Percentiles rank a stretch among this genome's conserved stretches.
Evolutionary conservation across 2,329 filamentous ascomycete species (phyloP).

Genomic region (Ceratocystis albifundus): DNA sequence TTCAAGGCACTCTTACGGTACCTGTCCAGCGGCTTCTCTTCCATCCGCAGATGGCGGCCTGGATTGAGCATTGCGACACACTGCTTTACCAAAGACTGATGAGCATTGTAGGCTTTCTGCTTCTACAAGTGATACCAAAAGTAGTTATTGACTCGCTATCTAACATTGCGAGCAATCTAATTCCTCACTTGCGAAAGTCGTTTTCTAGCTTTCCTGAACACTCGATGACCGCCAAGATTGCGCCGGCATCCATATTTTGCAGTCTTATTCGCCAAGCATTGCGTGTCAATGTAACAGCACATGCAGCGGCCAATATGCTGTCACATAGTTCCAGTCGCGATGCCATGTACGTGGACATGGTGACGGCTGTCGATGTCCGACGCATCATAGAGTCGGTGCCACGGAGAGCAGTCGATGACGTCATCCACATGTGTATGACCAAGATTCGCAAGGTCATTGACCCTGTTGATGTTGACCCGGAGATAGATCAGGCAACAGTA

Average conservation of each 20-base stretch:
- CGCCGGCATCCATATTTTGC: slow-evolving; percentile 79
- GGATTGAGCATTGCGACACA: slow-evolving; percentile 94
- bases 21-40: slow-evolving; percentile 88
- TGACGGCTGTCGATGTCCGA: slow-evolving; percentile 50
- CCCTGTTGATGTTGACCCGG: slow-evolving; percentile 54
- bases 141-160: slow-evolving; percentile 76
- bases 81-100: slow-evolving; percentile 96
- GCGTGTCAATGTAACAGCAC: slow-evolving; percentile 83
- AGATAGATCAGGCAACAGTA: slow-evolving; percentile 49
- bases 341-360: slow-evolving; percentile 92
- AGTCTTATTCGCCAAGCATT: slow-evolving; percentile 76
- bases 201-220: slow-evolving; percentile 78
- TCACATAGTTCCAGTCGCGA: slow-evolving; percentile 80
- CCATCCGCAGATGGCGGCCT: slow-evolving; percentile 67
- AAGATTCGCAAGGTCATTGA: slow-evolving; percentile 62
- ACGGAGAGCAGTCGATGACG: slow-evolving; percentile 52
- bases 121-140: slow-evolving; percentile 81
- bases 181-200: slow-evolving; percentile 68
- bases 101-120: slow-evolving; percentile 76
- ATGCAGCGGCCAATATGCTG: slow-evolving; percentile 86
- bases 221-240: slow-evolving; percentile 75
- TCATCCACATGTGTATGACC: slow-evolving; percentile 49
- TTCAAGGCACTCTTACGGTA: slow-evolving; percentile 91
- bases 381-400: slow-evolving; percentile 55
- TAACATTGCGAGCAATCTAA: slow-evolving; percentile 72